Evolutionary conservation across 208 protist species (phyloP), one percentile per base, ranked within the genome.

Genomic region (Eutreptiella sp.): DNA sequence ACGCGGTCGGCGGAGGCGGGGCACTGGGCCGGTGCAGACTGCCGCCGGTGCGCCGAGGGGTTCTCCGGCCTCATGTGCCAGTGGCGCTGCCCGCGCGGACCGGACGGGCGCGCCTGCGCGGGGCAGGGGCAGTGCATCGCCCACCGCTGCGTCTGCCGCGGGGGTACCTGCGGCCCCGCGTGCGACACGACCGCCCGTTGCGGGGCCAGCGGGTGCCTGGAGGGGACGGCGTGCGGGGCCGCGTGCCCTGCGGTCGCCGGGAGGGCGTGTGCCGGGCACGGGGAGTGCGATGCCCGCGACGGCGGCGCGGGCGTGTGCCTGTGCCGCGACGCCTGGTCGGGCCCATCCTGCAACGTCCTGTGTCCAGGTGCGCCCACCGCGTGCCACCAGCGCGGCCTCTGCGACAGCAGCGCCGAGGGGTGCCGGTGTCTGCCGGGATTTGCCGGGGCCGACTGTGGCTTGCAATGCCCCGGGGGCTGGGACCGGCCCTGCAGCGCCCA

Each of bases 11-110:
- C 21, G 7, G 58, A 58, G 19, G 46, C 35, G 7, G 58, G 43
- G 38, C 45, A 63, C 46, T 64, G 58, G 58, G 50, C 16, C 46
- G 58, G 58, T 19, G 32, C 9, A 5, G 19, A 35, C 16, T 64
- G 58, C 58, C 16, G 29, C 53, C 11, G 14, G 21, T 62, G 54
- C 24, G 54, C 11, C 11, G 53, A 16, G 24, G 53, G 53, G 14
- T 62, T 23, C 36, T 57, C 31, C 31, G 50, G 50, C 31, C n/a
- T 11, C 9, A 7, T 24, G 50, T 57, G 50, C 28, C 36, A 41
- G 14, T n/a, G 19, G 31, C 11, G 9, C 29, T 57, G 50, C 36
- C 14, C 11, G n/a, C 26, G 19, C 26, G 9, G 23, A 48, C 26
- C 7, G 16, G n/a, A 11, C 21, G 16, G 14, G 43, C 19, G 19